These are phyloP conservation scores for Mytilinidion resinicola DNA, from an alignment of 495 filamentous ascomycete genomes.

Conservation along the genomic window DNA sequence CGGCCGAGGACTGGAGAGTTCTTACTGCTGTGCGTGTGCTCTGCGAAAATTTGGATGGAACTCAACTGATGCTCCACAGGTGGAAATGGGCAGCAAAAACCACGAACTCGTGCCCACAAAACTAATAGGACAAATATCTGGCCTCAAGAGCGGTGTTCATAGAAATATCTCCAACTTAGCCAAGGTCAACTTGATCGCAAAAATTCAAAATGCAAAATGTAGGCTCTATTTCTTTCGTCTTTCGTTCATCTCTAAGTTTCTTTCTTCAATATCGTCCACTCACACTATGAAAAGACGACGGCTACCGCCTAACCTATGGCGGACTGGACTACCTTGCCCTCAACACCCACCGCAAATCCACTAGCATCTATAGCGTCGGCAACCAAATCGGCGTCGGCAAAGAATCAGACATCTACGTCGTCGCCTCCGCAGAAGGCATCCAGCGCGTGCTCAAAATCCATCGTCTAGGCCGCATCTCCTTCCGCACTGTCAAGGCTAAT, in stretches of 20 bases:
- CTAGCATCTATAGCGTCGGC: constrained; percentile 80
- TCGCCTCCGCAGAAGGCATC: constrained; percentile 53
- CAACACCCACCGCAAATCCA: constrained; percentile 73
- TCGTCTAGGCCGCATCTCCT: constrained; percentile 90
- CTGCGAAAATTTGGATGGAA: neutral
- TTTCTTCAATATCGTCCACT: neutral
- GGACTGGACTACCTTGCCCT: constrained; percentile 94
- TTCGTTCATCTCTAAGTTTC: neutral
- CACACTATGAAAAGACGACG: constrained; percentile 60
- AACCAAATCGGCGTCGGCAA: constrained; percentile 96
- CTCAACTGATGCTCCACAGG: constrained; percentile 42
- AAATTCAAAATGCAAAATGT: constrained; percentile 90
- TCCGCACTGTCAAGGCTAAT: constrained; percentile 91
- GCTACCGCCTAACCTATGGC: constrained; percentile 94
- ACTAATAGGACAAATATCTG: constrained; percentile 75
- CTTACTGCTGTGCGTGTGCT: constrained; percentile 65
- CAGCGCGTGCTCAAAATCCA: constrained; percentile 88
- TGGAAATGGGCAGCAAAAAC: constrained; percentile 89
- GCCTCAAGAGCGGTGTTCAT: constrained; percentile 79
- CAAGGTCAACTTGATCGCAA: constrained; percentile 85
- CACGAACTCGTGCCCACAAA: constrained; percentile 93
- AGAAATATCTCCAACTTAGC: constrained; percentile 82
- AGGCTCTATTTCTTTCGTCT: constrained; percentile 10
- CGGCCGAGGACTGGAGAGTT: constrained; percentile 88
- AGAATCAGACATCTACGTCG: constrained; percentile 92